Base-by-base conservation (phyloP, 495 filamentous ascomycete species). In the Aspergillus sparsus region DNA sequence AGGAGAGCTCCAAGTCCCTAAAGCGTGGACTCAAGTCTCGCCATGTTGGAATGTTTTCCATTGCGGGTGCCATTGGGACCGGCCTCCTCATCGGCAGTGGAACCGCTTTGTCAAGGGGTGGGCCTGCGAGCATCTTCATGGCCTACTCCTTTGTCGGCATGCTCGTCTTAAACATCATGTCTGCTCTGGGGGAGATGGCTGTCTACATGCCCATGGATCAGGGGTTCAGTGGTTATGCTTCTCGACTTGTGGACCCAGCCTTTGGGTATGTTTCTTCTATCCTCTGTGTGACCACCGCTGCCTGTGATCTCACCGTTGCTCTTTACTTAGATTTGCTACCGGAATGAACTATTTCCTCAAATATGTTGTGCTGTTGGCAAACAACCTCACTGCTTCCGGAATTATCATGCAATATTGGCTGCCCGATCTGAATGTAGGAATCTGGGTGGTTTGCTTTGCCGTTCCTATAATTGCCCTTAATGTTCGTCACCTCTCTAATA, bases 271-370 rank as follows among this genome's bases (percentile, higher is more conserved):
- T 46, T 8, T 41, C 10, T 7, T 41, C 4, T 11, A 9, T n/a
- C 11, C 1, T 3, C 3, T 3, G 21, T 27, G 21, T 3, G 21
- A 27, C 21, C 21, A 1, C 21, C 21, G 3, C 21, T 27, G 21
- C 21, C 21, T 27, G 21, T 27, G 21, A 27, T 27, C 21, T 27
- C 21, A 27, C 21, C 21, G 21, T 27, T 27, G 21, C 21, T 8
- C 3, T 41, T 12, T 8, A 10, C 8, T 7, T 9, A 62, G 53
- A 10, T 62, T 62, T 46, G 53, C 60, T 3, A 62, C 60, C 2
- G 60, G 60, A 11, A 41, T 31, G 60, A 62, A 62, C 37, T 62
- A 62, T 32, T 62, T 62, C 46, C 50, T 62, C 41, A 57, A 51
- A 36, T 62, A 62, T 18, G 21, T 39, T 8, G 46, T 62, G 11